Percentiles rank a stretch among this genome's conserved stretches.
Conservation (phyloP, 192 early-diverging fungal genomes). For the Podila epicladia region DNA sequence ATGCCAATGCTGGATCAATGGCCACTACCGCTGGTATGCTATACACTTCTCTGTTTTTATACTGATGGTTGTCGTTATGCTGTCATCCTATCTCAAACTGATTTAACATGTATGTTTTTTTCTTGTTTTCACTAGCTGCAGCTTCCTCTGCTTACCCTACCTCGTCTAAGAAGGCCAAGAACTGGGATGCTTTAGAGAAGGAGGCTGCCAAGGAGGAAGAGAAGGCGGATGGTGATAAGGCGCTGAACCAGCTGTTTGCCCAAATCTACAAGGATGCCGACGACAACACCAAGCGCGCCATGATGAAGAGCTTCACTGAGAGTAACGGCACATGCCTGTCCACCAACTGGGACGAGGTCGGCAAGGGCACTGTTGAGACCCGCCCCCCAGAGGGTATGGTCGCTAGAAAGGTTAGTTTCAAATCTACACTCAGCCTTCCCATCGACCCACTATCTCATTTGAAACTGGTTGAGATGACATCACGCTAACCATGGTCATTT, state of each 20-base stretch:
- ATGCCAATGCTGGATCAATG: constrained; percentile 40
- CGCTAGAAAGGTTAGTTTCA: constrained; percentile 68
- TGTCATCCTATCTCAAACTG: neutral
- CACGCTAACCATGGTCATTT: neutral
- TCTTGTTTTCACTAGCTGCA: neutral
- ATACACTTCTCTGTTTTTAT: neutral
- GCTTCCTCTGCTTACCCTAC: constrained; percentile 49
- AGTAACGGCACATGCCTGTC: constrained; percentile 91
- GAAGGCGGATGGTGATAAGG: constrained; percentile 88
- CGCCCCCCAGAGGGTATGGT: constrained; percentile 92
- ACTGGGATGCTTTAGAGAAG: constrained; percentile 83
- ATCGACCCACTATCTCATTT: neutral
- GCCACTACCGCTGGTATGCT: constrained; percentile 55
- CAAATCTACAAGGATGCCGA: constrained; percentile 90
- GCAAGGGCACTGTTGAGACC: constrained; percentile 81
- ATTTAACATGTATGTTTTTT: constrained; percentile 3
- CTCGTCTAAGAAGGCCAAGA: constrained; percentile 61
- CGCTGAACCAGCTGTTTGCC: constrained; percentile 92
- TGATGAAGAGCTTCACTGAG: constrained; percentile 97
- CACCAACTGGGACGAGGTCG: constrained; percentile 96
- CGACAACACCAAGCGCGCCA: constrained; percentile 87
- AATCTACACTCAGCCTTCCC: neutral
- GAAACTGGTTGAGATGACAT: neutral
- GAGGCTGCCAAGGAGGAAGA: constrained; percentile 80
- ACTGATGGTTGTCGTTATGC: neutral